Percentiles rank a stretch among this genome's conserved stretches.
phyloP scores from a whole-genome alignment of 2,329 filamentous ascomycete species.

The Lachnellula hyalina region DNA sequence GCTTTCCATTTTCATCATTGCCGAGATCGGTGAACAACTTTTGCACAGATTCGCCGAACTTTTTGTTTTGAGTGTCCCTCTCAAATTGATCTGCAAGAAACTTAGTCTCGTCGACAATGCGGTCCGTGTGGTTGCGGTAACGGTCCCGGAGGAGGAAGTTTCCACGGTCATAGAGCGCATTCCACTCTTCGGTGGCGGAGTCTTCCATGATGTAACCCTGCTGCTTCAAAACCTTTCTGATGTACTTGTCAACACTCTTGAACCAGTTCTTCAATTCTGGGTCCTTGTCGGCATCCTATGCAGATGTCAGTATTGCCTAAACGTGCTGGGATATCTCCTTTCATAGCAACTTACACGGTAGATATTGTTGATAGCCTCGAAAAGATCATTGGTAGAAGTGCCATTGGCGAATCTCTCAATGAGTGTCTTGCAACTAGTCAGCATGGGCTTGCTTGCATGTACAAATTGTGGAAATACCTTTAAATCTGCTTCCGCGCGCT shows the following conservation, averaged over 20 bases:
- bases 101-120: slow-evolving; percentile 82
- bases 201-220: slow-evolving; percentile 90
- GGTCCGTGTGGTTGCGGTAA: slow-evolving; percentile 81
- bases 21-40: slow-evolving; percentile 91
- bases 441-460: background rate
- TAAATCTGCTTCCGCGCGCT: slow-evolving; percentile 71
- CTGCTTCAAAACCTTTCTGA: slow-evolving; percentile 79
- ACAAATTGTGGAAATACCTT: slow-evolving; percentile 35
- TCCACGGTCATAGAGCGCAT: slow-evolving; percentile 77
- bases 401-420: slow-evolving; percentile 95
- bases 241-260: slow-evolving; percentile 67
- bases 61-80: slow-evolving; percentile 77
- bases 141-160: slow-evolving; percentile 82
- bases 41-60: slow-evolving; percentile 68
- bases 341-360: slow-evolving; percentile 46
- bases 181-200: slow-evolving; percentile 73
- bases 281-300: slow-evolving; percentile 71
- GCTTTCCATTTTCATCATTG: slow-evolving; percentile 76
- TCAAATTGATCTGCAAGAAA: slow-evolving; percentile 89
- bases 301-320: background rate
- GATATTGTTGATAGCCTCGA: slow-evolving; percentile 77
- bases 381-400: slow-evolving; percentile 82
- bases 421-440: slow-evolving; percentile 53
- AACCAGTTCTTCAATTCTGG: slow-evolving; percentile 88
- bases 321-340: background rate